Evolutionary conservation across 2,329 filamentous ascomycete genomes (phyloP), one percentile per base, ranked within the genome.

Genomic region (Colletotrichum endophyticum): DNA sequence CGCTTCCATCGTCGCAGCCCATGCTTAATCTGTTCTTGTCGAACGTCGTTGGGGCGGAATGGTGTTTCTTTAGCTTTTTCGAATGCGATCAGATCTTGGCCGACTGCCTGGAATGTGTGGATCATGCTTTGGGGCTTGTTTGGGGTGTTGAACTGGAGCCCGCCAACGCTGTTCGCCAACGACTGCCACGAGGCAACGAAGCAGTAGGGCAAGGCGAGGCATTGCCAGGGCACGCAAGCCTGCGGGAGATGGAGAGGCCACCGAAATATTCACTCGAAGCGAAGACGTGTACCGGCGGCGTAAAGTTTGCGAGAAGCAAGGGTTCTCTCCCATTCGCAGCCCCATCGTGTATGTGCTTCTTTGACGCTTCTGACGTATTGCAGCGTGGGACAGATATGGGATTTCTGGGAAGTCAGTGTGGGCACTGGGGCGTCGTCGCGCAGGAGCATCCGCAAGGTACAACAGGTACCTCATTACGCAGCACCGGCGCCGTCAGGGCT

Each of bases 41-140:
- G 49, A 15, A 28, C 32, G 28, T 62, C 56, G 44, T 19, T 57
- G 63, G n/a, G 49, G 63, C n/a, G 16, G 34, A 69, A 30, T n/a
- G 44, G 59, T 63, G 59, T 22, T 30, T 57, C 59, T 69, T 76
- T 74, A 69, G 59, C 57, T 70, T 76, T 76, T 59, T 64, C 32
- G 15, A 53, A 28, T 61, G 63, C 64, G 74, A 64, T 74, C 59
- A 76, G 74, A 76, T 76, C 70, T 76, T 76, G 74, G 74, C 49
- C 49, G 49, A 44, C 66, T 76, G 71, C 64, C 27, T 70, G 74
- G 66, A 74, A 76, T 57, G 59, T 70, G 71, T 74, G 70, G 74
- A 76, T 74, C 74, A 76, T 76, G 74, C 70, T 76, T 76, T 70
- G 70, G 64, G 64, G 16, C 56, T n/a, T 70, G 70, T 76, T 74